Base-by-base conservation (phyloP, 1,284 basidiomycete genomes). In the Waitea zeae region DNA sequence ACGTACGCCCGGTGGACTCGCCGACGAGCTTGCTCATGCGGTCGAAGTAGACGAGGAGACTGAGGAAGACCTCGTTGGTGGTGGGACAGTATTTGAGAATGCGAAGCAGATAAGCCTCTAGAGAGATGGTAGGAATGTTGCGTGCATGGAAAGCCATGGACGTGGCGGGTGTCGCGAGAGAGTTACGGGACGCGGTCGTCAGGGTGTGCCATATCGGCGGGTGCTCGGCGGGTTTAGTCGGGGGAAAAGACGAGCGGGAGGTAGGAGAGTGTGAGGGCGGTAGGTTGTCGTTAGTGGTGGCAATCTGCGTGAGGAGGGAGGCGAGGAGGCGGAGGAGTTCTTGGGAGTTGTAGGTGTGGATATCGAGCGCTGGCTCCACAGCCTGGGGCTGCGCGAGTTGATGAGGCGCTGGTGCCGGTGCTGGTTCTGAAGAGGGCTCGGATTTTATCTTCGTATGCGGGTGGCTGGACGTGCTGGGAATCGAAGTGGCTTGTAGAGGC, bases 11-110 rank as follows among this genome's bases (percentile, higher is more conserved):
- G 12, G 72, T 75, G 7, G 74, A 62, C 39, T 81, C 76, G 27
- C 61, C 58, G 37, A 68, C 68, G 18, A 82, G 57, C 48, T 67
- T 79, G 45, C 70, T 74, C 79, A 84, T 82, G 37, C 93, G 72
- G 55, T 98, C 93, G 54, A 98, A 97, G 56, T 97, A 98, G 32
- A 97, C 90, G 36, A 97, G 64, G 30, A 98, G 62, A 28, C 84
- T 78, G 6, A 97, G 65, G 50, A 98, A 98, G 30, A 98, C 93
- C 50, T 97, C 88, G 58, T 97, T 98, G 30, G 92, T 93, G 2
- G 92, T 92, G 2, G 93, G 93, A 52, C 93, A 98, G 54, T 98
- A 98, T 51, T 93, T 96, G 56, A 96, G 74, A 42, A 98, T 98
- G 28, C 93, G 77, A 20, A 93, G 61, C 7, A 98, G 72, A 51